Evolutionary conservation across 352 stramenopile species (phyloP).

Genomic region (Phytophthora melonis): DNA sequence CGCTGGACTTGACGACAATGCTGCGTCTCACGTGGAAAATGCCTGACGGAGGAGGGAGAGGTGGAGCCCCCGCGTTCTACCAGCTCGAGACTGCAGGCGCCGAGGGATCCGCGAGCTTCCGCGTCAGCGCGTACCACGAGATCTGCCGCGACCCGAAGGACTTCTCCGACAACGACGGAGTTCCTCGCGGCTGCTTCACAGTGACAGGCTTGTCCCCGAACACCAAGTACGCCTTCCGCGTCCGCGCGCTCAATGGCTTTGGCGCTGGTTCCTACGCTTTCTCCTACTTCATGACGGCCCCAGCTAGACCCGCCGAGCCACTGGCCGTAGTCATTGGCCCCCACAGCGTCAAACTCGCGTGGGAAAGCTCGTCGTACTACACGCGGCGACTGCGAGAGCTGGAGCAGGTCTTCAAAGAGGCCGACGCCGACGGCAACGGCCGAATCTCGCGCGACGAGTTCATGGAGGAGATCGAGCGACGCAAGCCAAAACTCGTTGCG

Average conservation of each 20-base stretch:
- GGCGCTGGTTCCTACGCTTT: constrained; percentile 89
- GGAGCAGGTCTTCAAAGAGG: constrained; percentile 82
- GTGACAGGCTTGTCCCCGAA: constrained; percentile 77
- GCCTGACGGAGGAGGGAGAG: constrained; percentile 55
- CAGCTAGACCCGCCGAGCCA: constrained; percentile 70
- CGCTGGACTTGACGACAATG: constrained; percentile 76
- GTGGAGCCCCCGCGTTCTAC: constrained; percentile 81
- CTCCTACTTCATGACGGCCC: constrained; percentile 86
- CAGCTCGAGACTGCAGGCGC: constrained; percentile 83
- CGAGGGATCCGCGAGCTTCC: constrained; percentile 72
- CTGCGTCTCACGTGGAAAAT: constrained; percentile 75
- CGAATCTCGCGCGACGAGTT: constrained; percentile 86
- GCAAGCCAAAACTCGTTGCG: constrained; percentile 74
- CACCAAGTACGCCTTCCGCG: constrained; percentile 91
- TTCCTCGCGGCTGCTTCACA: constrained; percentile 82
- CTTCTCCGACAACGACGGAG: constrained; percentile 80
- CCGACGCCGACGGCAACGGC: constrained; percentile 77
- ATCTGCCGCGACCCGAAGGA: constrained; percentile 91
- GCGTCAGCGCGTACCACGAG: constrained; percentile 79
- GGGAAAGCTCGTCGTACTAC: constrained; percentile 80
- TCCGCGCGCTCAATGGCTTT: constrained; percentile 93
- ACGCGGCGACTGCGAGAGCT: constrained; percentile 76
- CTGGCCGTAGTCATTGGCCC: constrained; percentile 68
- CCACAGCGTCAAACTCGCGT: constrained; percentile 81
- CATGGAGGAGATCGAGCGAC: constrained; percentile 86